These are phyloP conservation scores for Botrytis porri DNA, from an alignment of 2,329 filamentous ascomycete species.

Conservation along the genomic window DNA sequence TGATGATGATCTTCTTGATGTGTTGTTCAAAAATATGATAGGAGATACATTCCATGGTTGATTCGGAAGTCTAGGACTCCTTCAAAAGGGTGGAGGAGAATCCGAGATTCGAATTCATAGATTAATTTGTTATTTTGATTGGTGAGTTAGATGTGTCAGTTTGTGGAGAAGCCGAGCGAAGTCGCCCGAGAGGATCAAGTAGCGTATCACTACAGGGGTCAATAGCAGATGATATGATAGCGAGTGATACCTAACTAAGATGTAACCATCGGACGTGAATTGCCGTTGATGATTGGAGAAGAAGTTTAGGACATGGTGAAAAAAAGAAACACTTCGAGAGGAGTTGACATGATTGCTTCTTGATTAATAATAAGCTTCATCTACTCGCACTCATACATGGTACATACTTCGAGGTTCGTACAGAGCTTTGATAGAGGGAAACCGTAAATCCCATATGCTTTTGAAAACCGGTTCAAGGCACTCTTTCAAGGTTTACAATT, in stretches of 20 bases:
- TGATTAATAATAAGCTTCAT: constrained; percentile 12
- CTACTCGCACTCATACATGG: background rate
- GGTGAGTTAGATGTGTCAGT: constrained; percentile 18
- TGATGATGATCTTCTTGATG: constrained; percentile 16
- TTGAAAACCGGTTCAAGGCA: background rate
- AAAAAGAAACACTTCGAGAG: background rate
- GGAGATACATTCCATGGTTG: constrained; percentile 14
- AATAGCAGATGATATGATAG: constrained; percentile 9
- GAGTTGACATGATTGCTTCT: constrained; percentile 5
- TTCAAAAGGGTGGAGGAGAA: constrained; percentile 16
- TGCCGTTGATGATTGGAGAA: background rate
- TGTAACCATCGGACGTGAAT: constrained; percentile 12
- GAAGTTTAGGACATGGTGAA: background rate
- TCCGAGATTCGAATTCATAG: constrained; percentile 2
- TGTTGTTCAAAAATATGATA: constrained; percentile 16
- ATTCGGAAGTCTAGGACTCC: background rate
- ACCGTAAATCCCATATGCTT: background rate
- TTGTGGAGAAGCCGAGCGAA: constrained; percentile 15
- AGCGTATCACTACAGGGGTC: constrained; percentile 12
- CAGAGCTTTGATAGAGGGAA: background rate
- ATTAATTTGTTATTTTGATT: constrained; percentile 13
- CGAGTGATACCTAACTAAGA: constrained; percentile 4
- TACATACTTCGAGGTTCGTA: background rate
- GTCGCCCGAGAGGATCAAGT: background rate
- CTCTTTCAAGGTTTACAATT: background rate